phyloP scores from a whole-genome alignment of 768 basidiomycete species.

The Termitomyces sp. region DNA sequence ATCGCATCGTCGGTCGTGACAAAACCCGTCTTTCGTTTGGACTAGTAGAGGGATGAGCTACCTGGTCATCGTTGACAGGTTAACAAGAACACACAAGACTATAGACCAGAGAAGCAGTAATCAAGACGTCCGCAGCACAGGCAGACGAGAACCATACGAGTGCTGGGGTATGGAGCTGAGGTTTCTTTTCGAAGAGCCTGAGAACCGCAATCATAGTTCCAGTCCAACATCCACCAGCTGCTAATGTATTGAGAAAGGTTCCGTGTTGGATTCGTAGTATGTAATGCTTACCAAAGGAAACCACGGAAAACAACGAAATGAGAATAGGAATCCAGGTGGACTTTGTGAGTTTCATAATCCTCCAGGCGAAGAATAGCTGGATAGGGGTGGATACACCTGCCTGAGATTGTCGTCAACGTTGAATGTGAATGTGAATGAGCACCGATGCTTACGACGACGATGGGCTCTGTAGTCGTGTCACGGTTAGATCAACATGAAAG shows the following conservation, averaged over 20 bases:
- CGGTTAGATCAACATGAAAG: neutral
- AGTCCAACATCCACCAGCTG: slow-evolving; percentile 28
- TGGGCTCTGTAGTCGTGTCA: slow-evolving; percentile 8
- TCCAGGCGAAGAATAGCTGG: slow-evolving; percentile 20
- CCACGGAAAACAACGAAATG: slow-evolving; percentile 9
- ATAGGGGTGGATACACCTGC: slow-evolving; percentile 19
- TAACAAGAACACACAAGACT: slow-evolving; percentile 31
- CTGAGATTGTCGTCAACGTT: slow-evolving; percentile 1
- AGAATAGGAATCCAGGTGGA: slow-evolving; percentile 13
- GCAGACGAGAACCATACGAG: slow-evolving; percentile 43
- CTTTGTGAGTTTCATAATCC: slow-evolving; percentile 15
- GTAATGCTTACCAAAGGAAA: neutral
- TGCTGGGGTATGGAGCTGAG: slow-evolving; percentile 27
- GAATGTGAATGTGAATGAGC: neutral
- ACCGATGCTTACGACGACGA: slow-evolving; percentile 3
- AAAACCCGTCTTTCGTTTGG: slow-evolving; percentile 32
- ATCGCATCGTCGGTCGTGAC: slow-evolving; percentile 31
- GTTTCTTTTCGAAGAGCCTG: slow-evolving; percentile 24
- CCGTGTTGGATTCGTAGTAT: neutral
- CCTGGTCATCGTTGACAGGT: neutral
- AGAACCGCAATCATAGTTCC: slow-evolving; percentile 22
- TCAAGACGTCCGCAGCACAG: slow-evolving; percentile 43
- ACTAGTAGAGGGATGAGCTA: slow-evolving; percentile 20
- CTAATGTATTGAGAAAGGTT: neutral
- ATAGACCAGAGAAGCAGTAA: slow-evolving; percentile 38